Evolutionary conservation across 192 early-diverging fungal genomes (phyloP).

Genomic region (Allomyces javanicus): DNA sequence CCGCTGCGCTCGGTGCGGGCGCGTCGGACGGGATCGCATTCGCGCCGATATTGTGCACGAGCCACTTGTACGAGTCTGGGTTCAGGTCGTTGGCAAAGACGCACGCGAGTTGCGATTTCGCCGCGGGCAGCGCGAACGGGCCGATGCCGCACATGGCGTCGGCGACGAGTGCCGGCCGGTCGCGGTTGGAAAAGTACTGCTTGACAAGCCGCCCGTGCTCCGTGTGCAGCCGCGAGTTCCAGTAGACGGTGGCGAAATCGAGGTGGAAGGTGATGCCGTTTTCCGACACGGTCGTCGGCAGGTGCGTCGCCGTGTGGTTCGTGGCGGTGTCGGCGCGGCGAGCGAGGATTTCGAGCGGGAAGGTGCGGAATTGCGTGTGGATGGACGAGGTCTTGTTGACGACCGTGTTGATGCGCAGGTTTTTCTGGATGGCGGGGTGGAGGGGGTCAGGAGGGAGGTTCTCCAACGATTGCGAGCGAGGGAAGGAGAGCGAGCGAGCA

Average conservation of each 20-base stretch:
- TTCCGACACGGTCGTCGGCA: slow-evolving; percentile 20
- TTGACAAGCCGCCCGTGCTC: slow-evolving; percentile 86
- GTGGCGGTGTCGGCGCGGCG: slow-evolving; percentile 15
- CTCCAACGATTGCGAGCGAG: too few relatives aligned
- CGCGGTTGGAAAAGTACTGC: slow-evolving; percentile 38
- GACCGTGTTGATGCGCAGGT: slow-evolving; percentile 62
- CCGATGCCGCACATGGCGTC: slow-evolving; percentile 97
- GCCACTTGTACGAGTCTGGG: slow-evolving; percentile 61
- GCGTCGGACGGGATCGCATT: slow-evolving; percentile 20
- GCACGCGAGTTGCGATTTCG: slow-evolving; percentile 46
- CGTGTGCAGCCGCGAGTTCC: slow-evolving; percentile 90
- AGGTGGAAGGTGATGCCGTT: slow-evolving; percentile 77
- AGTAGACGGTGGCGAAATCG: slow-evolving; percentile 95
- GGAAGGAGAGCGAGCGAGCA: too few relatives aligned
- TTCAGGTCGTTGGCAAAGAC: slow-evolving; percentile 98
- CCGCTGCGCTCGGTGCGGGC: too few relatives aligned
- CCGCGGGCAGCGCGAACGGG: slow-evolving; percentile 87
- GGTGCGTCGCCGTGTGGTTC: not conserved
- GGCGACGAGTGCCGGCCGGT: slow-evolving; percentile 25
- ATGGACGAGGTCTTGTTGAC: slow-evolving; percentile 95
- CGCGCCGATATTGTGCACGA: slow-evolving; percentile 55
- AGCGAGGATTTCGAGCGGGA: slow-evolving; percentile 90
- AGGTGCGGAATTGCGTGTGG: slow-evolving; percentile 87
- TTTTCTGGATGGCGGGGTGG: slow-evolving; percentile 38
- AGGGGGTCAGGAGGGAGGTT: not conserved